Evolutionary conservation across 2,329 filamentous ascomycete species (phyloP).

Genomic region (Hirsutella minnesotensis): DNA sequence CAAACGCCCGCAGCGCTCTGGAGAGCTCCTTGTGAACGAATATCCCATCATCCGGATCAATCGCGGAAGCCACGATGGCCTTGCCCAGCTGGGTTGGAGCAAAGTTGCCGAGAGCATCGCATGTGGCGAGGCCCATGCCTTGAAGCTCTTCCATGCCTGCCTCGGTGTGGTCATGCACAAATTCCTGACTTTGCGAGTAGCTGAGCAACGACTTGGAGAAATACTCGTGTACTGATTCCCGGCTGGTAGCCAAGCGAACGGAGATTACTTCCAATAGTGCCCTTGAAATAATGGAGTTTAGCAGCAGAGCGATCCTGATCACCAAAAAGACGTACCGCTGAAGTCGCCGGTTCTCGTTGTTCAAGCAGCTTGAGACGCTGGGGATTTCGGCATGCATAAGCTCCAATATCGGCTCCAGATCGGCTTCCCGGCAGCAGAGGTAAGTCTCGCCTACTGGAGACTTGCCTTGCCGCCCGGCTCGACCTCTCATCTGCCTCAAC

Average conservation of each 20-base stretch:
- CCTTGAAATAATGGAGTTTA: no score
- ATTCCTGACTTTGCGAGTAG: constrained; percentile 37
- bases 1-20: constrained; percentile 57
- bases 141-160: constrained; percentile 47
- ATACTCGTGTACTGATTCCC: constrained; percentile 54
- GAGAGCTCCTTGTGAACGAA: constrained; percentile 61
- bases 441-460: constrained; percentile 69
- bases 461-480: constrained; percentile 68
- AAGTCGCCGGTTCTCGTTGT: constrained; percentile 54
- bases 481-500: constrained; percentile 70
- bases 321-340: constrained; percentile 46
- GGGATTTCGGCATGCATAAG: constrained; percentile 64
- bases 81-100: constrained; percentile 53
- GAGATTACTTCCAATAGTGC: constrained; percentile 61
- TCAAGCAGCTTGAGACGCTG: constrained; percentile 55
- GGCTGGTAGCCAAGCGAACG: constrained; percentile 54
- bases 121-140: constrained; percentile 40
- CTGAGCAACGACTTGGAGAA: constrained; percentile 55
- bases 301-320: no score
- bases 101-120: constrained; percentile 38
- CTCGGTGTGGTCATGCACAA: constrained; percentile 42
- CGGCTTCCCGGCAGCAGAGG: constrained; percentile 56
- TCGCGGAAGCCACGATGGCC: constrained; percentile 59
- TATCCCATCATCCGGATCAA: constrained; percentile 63
- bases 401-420: constrained; percentile 57